Evolutionary conservation across 495 filamentous ascomycete species (phyloP), one percentile per base, ranked within the genome.

Genomic region (Evernia prunastri): DNA sequence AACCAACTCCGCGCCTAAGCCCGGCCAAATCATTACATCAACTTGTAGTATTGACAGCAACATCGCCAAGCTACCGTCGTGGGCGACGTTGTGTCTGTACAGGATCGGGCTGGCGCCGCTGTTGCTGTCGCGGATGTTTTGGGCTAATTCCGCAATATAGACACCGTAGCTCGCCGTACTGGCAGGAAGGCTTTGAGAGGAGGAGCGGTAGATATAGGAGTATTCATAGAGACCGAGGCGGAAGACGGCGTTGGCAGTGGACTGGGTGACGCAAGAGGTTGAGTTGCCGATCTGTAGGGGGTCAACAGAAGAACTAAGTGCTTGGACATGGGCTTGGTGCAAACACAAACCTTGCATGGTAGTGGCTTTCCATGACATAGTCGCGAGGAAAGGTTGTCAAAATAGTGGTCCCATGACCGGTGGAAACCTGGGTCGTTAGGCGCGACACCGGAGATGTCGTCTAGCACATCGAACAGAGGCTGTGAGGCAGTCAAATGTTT

Each of bases 191-290:
- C 84, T 84, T 27, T 71, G 59, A 2, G 77, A 72, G 23, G 79
- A 75, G 64, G 84, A 84, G 61, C 87, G 84, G 73, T 87, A 89
- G 60, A 88, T 78, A 69, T 84, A 84, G 51, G 78, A 81, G 75
- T 90, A 89, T 72, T 89, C 87, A 74, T 84, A 89, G 47, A 89
- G 77, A 7, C 86, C 87, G 20, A 89, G 72, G 9, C 87, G 80
- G 74, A 87, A 89, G 18, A 88, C 87, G 37, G 77, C 70, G 63
- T 89, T 74, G 3, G 84, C 84, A 40, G 79, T 71, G 0, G 72
- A 69, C 66, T 80, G 79, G 18, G 81, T 81, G 17, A 89, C 72
- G 72, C 87, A 90, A 17, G 73, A 75, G 9, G 69, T 75, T 10
- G 75, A 68, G 61, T 83, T 75, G 36, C 69, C 72, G 36, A 56